phyloP scores from a whole-genome alignment of 2,329 filamentous ascomycete genomes.

The Xylariaceae sp. region DNA sequence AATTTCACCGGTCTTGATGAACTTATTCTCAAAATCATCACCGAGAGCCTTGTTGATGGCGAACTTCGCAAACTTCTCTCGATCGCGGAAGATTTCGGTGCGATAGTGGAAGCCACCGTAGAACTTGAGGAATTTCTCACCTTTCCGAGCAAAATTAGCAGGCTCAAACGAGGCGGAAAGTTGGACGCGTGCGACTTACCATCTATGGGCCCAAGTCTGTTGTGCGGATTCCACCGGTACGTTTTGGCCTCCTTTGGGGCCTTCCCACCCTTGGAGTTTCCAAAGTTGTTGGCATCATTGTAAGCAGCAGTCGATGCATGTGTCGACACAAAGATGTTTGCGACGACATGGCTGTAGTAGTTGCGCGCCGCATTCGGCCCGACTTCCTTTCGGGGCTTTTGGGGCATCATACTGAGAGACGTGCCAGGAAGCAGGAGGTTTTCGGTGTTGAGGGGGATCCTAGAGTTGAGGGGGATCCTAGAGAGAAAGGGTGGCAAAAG shows the following conservation, averaged over 20 bases:
- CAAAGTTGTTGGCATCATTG: no score
- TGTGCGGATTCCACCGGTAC: slow-evolving; percentile 12
- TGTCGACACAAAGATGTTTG: no score
- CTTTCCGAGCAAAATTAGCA: not conserved
- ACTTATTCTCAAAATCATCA: slow-evolving; percentile 9
- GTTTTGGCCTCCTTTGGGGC: not conserved
- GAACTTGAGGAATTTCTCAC: slow-evolving; percentile 1
- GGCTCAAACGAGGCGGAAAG: not conserved
- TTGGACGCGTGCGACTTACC: not conserved
- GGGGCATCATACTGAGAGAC: no score
- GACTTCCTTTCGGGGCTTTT: no score
- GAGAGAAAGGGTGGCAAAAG: no score
- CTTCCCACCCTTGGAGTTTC: no score
- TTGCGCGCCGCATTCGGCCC: no score
- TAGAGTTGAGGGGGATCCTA: no score
- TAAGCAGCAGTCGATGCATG: no score
- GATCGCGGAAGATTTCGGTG: slow-evolving; percentile 5
- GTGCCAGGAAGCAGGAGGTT: no score
- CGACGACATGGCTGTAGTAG: no score
- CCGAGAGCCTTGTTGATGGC: slow-evolving; percentile 18
- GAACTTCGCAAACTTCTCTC: slow-evolving; percentile 19
- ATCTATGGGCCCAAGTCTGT: not conserved
- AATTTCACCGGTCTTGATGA: slow-evolving; percentile 15
- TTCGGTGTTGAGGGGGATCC: no score
- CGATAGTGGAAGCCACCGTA: slow-evolving; percentile 5